phyloP scores from a whole-genome alignment of 2,329 filamentous ascomycete genomes.

The Aspergillus sp. region DNA sequence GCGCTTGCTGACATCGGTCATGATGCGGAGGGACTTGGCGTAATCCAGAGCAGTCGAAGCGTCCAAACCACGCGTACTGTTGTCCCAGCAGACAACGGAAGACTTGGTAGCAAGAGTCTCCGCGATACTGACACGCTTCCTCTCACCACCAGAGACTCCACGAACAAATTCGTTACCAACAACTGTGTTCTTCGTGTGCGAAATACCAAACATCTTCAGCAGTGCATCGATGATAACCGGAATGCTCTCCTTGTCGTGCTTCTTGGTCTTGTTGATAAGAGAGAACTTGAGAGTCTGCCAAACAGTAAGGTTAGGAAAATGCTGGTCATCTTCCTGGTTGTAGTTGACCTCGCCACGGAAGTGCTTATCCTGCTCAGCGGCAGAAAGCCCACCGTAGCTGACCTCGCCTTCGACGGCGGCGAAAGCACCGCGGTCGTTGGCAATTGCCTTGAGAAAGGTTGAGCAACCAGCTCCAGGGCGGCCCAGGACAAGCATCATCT shows the following conservation, averaged over 20 bases:
- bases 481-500: constrained; percentile 76
- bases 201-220: constrained; percentile 78
- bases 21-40: constrained; percentile 69
- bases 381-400: constrained; percentile 72
- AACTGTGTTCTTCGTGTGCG: constrained; percentile 72
- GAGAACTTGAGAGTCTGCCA: constrained; percentile 79
- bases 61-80: constrained; percentile 78
- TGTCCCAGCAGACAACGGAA: constrained; percentile 78
- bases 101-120: constrained; percentile 76
- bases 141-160: constrained; percentile 78
- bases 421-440: constrained; percentile 70
- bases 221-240: constrained; percentile 71
- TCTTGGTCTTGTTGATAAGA: constrained; percentile 74
- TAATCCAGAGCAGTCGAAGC: constrained; percentile 80
- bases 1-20: constrained; percentile 76
- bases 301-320: constrained; percentile 75
- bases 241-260: constrained; percentile 66
- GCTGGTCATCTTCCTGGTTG: constrained; percentile 76
- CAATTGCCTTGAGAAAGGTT: constrained; percentile 76
- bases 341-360: constrained; percentile 80
- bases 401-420: constrained; percentile 71
- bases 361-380: constrained; percentile 67
- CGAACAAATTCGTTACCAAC: constrained; percentile 75
- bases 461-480: constrained; percentile 75
- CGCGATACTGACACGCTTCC: constrained; percentile 79